A percentile compares a stretch with the other conserved stretches of the same genome.
These are phyloP conservation scores for Sanguinoderma infundibulare DNA, from an alignment of 1,284 basidiomycete species.

Conservation along the genomic window DNA sequence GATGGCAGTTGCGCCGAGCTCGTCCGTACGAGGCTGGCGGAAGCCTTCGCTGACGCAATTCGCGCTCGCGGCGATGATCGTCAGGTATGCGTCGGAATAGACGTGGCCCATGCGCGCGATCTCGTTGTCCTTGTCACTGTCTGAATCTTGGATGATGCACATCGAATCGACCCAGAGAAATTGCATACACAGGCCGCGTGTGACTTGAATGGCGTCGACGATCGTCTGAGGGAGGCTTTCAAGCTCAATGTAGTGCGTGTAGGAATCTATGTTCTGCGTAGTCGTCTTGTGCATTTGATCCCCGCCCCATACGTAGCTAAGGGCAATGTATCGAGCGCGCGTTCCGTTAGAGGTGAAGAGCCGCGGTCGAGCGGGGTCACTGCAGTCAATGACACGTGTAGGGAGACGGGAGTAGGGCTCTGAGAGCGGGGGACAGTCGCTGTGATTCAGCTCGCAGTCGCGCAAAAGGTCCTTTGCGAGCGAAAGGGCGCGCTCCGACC, in stretches of 20 bases:
- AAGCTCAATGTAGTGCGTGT: neutral
- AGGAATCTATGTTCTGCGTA: neutral
- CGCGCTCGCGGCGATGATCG: constrained; percentile 8
- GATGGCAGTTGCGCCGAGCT: neutral
- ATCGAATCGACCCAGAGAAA: constrained; percentile 3
- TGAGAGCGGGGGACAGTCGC: too few species aligned
- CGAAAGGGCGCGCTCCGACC: too few species aligned
- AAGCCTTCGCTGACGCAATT: constrained; percentile 1
- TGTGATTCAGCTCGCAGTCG: too few species aligned
- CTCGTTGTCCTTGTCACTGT: constrained; percentile 4
- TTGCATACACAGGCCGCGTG: neutral
- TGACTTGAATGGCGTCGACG: constrained; percentile 3
- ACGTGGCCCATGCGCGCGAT: neutral
- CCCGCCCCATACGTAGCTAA: constrained; percentile 23
- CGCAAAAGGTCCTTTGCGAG: too few species aligned
- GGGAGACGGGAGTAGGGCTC: constrained; percentile 1
- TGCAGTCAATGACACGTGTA: constrained; percentile 14
- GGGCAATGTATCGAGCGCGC: constrained; percentile 4
- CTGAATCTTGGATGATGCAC: constrained; percentile 6
- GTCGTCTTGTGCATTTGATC: constrained; percentile 6
- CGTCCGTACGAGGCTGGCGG: neutral
- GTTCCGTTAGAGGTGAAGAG: neutral
- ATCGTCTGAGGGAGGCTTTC: constrained; percentile 3
- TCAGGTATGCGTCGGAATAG: constrained; percentile 2
- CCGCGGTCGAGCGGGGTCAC: neutral